Evolutionary conservation across 2,329 filamentous ascomycete species (phyloP), one percentile per base, ranked within the genome.

Genomic region (Beauveria sp.): DNA sequence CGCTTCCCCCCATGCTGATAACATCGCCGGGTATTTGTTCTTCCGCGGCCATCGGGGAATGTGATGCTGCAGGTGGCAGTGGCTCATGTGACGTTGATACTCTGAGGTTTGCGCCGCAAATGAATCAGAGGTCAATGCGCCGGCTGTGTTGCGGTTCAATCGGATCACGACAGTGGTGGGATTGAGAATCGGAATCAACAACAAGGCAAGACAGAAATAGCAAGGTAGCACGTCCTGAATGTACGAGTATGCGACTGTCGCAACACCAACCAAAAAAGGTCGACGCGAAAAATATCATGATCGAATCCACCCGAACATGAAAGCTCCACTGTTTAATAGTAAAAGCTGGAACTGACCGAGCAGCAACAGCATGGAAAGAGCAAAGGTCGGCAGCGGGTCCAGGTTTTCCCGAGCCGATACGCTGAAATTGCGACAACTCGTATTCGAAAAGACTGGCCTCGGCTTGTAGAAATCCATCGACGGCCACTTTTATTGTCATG

Each of bases 1-100:
- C 65, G 49, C 67, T 70, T 20, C 58, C 65, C 16, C 62, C 62
- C 38, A 67, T 64, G 42, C 64, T 63, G 55, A 69, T 67, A 26
- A 68, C 63, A 50, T 68, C 67, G 22, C 65, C 65, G 2, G 63
- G 64, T 43, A 55, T 52, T 22, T 65, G 43, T 18, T 57, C 61
- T 22, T 64, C 54, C 40, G 63, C 58, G 28, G 63, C 63, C 67
- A 68, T 69, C 42, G 24, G 45, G 45, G 52, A 54, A 26, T 43
- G 40, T 42, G 43, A 53, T 46, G 40, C 24, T 48, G 50, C 45
- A 24, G 20, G 28, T 26, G 9, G n/a, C 20, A 12, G 48, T 38
- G 0, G 38, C n/a, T 55, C 57, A 46, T 53, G 42, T 43, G 31
- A 59, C 38, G 51, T 18, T 57, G 52, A 16, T 38, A n/a, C 12